These are phyloP conservation scores for maize (Zea mays) DNA, from an alignment of 176 grass and related monocot species.

Conservation along the genomic window Zm-B73-REFERENCE-NAM-5.0 NC_050102.1:176776001-176776500, in stretches of 20 bases:
- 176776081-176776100: background rate
- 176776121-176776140: conserved; percentile 8
- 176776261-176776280: conserved; percentile 14
- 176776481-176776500: conserved; percentile 28
- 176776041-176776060: conserved; percentile 5
- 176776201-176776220: conserved; percentile 97
- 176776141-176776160: conserved; percentile 5
- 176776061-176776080: background rate
- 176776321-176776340: conserved; percentile 11
- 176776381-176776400: conserved; percentile 86
- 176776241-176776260: conserved; percentile 21
- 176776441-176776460: conserved; percentile 85
- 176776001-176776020: background rate
- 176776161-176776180: background rate
- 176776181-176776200: conserved; percentile 89
- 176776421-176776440: conserved; percentile 93
- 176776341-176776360: conserved; percentile 26
- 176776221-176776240: conserved; percentile 97
- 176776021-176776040: background rate
- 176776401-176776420: conserved; percentile 84
- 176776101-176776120: conserved; percentile 27
- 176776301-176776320: conserved; percentile 26
- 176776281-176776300: conserved; percentile 16
- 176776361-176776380: conserved; percentile 91
- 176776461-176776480: conserved; percentile 57